Conservation (phyloP, 2,329 filamentous ascomycete species). For the Diplodia seriata region DNA sequence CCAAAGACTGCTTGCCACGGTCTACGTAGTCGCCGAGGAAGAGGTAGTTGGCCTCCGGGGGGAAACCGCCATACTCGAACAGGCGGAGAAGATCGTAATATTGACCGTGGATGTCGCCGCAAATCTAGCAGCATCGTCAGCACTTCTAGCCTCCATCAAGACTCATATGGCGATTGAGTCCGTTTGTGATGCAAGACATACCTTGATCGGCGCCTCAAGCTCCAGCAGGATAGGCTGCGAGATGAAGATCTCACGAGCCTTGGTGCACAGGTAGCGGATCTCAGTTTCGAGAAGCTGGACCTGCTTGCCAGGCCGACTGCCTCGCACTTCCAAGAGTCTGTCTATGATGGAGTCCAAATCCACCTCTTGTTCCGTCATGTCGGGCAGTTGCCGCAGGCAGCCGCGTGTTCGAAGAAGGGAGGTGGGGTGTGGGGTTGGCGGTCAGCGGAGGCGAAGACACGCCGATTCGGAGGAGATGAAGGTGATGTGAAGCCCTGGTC, state of each 20-base stretch:
- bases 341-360: slow-evolving; percentile 99
- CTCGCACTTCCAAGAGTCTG: slow-evolving; percentile 94
- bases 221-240: slow-evolving; percentile 97
- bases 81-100: slow-evolving; percentile 97
- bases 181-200: slow-evolving; percentile 50
- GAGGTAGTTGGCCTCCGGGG: slow-evolving; percentile 98
- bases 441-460: slow-evolving; percentile 30
- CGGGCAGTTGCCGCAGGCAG: slow-evolving; percentile 49
- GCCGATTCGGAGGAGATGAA: slow-evolving; percentile 28
- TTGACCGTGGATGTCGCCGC: slow-evolving; percentile 98
- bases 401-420: slow-evolving; percentile 25
- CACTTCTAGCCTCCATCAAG: background rate
- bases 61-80: slow-evolving; percentile 98
- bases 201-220: slow-evolving; percentile 98
- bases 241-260: slow-evolving; percentile 99
- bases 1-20: slow-evolving; percentile 97
- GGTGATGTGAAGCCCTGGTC: slow-evolving; percentile 33
- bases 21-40: slow-evolving; percentile 99
- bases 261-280: slow-evolving; percentile 97
- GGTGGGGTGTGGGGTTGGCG: slow-evolving; percentile 27
- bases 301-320: slow-evolving; percentile 97
- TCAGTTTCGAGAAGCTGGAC: slow-evolving; percentile 96
- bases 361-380: slow-evolving; percentile 86
- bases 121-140: slow-evolving; percentile 70
- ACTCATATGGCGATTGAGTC: slow-evolving; percentile 34